Conservation (phyloP, 2,329 filamentous ascomycete species). For the Didymella glomerata region DNA sequence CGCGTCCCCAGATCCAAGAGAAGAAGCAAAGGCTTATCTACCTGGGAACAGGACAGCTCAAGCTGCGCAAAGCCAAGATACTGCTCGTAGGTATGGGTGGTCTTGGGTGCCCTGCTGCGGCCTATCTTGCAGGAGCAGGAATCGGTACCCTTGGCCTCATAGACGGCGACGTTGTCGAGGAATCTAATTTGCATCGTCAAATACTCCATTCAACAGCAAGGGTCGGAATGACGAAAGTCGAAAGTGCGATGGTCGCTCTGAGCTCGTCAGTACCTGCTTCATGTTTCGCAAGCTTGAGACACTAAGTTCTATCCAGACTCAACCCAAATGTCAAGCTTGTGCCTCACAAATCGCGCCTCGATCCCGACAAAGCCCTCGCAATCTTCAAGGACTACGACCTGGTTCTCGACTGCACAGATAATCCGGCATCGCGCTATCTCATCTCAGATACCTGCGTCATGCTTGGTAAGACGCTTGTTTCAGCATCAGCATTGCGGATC, state of each 20-base stretch:
- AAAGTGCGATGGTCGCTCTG: slow-evolving; percentile 66
- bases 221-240: slow-evolving; percentile 80
- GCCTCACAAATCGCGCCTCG: slow-evolving; percentile 70
- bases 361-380: slow-evolving; percentile 70
- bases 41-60: slow-evolving; percentile 71
- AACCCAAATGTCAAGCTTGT: slow-evolving; percentile 76
- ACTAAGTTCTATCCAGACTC: slow-evolving; percentile 59
- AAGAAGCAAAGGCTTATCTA: not conserved
- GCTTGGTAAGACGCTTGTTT: slow-evolving; percentile 79
- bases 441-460: slow-evolving; percentile 90
- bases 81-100: slow-evolving; percentile 89
- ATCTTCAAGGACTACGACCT: slow-evolving; percentile 79
- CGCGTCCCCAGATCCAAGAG: no score
- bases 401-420: slow-evolving; percentile 94
- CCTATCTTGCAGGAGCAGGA: slow-evolving; percentile 91
- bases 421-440: slow-evolving; percentile 88
- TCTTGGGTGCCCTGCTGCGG: slow-evolving; percentile 87
- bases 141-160: slow-evolving; percentile 83
- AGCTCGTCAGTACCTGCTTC: slow-evolving; percentile 52
- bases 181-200: slow-evolving; percentile 92
- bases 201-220: slow-evolving; percentile 77
- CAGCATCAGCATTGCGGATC: slow-evolving; percentile 85
- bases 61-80: slow-evolving; percentile 73
- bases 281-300: not conserved
- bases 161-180: slow-evolving; percentile 87